Conservation (phyloP, 2,329 filamentous ascomycete species). For the Fusarium sulawesiense region DNA sequence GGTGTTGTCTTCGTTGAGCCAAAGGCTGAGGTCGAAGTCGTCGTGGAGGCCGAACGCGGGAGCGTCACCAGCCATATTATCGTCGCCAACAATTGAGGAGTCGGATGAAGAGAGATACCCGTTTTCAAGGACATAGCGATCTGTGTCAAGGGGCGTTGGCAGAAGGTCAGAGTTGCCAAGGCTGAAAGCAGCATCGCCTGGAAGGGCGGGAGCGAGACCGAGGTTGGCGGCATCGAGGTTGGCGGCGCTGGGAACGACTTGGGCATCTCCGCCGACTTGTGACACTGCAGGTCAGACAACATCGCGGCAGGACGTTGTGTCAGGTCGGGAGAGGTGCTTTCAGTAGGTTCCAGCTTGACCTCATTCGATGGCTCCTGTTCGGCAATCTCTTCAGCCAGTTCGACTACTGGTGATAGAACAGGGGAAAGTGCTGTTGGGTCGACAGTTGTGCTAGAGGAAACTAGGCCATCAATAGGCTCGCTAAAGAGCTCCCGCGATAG, state of each 20-base stretch:
- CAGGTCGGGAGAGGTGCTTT: slow-evolving; percentile 77
- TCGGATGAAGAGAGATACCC: slow-evolving; percentile 80
- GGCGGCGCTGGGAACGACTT: slow-evolving; percentile 58
- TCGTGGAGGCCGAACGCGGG: slow-evolving; percentile 60
- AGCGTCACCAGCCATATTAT: slow-evolving; percentile 74
- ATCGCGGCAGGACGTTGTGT: slow-evolving; percentile 99
- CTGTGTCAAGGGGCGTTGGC: slow-evolving; percentile 75
- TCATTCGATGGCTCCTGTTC: slow-evolving; percentile 47
- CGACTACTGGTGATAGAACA: slow-evolving; percentile 63
- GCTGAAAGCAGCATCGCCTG: slow-evolving; percentile 72
- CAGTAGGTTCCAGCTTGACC: slow-evolving; percentile 42
- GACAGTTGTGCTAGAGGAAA: slow-evolving; percentile 61
- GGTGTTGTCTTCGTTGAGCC: slow-evolving; percentile 65
- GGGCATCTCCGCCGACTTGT: slow-evolving; percentile 81
- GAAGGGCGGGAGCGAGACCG: slow-evolving; percentile 64
- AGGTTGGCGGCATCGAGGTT: slow-evolving; percentile 54
- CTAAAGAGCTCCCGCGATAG: slow-evolving; percentile 70
- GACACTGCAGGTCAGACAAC: slow-evolving; percentile 99
- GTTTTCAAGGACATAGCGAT: slow-evolving; percentile 82
- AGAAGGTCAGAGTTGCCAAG: slow-evolving; percentile 75
- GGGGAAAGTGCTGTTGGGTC: slow-evolving; percentile 72
- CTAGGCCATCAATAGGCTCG: slow-evolving; percentile 56
- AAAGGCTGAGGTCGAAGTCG: slow-evolving; percentile 65
- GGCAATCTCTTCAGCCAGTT: slow-evolving; percentile 49
- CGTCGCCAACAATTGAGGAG: slow-evolving; percentile 72